Percentiles rank a stretch among this genome's conserved stretches.
Evolutionary conservation across 2,329 filamentous ascomycete species (phyloP).

Genomic region (Penicillium sp.): DNA sequence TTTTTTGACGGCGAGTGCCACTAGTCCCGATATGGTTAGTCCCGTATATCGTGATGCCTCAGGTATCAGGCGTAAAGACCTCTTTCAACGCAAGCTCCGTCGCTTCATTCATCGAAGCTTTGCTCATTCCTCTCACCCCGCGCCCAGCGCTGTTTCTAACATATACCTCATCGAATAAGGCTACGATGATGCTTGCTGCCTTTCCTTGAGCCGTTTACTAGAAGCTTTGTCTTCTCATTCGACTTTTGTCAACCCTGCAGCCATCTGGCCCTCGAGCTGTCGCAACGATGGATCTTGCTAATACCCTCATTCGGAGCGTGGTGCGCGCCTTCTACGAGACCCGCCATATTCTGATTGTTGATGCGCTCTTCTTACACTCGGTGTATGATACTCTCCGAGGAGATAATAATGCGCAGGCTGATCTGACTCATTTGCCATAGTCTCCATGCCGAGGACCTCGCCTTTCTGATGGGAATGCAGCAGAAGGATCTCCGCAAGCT

Average conservation of each 20-base stretch:
- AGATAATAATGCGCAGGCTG: not conserved
- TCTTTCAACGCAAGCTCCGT: not conserved
- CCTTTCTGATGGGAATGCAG: constrained; percentile 80
- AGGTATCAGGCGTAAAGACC: constrained; percentile 13
- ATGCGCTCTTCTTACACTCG: constrained; percentile 71
- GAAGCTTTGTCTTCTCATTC: constrained; percentile 14
- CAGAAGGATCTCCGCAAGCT: constrained; percentile 88
- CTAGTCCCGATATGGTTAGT: constrained; percentile 8
- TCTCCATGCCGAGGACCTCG: constrained; percentile 81
- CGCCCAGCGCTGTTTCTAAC: not conserved
- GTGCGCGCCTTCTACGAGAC: constrained; percentile 82
- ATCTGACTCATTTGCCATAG: constrained; percentile 36
- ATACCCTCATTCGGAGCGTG: constrained; percentile 78
- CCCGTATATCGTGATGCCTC: not conserved
- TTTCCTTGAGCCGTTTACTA: constrained; percentile 6
- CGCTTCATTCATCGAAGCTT: not conserved
- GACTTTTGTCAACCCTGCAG: not conserved
- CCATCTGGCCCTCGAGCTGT: not conserved
- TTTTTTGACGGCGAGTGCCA: constrained; percentile 1
- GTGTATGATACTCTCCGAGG: constrained; percentile 47
- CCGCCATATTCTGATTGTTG: constrained; percentile 73
- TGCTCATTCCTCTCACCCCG: not conserved
- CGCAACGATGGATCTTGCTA: constrained; percentile 57
- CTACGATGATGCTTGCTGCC: constrained; percentile 6
- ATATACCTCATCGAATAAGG: not conserved